phyloP scores from a whole-genome alignment of 306 rosid genomes.

The Trifolium pratense region DNA sequence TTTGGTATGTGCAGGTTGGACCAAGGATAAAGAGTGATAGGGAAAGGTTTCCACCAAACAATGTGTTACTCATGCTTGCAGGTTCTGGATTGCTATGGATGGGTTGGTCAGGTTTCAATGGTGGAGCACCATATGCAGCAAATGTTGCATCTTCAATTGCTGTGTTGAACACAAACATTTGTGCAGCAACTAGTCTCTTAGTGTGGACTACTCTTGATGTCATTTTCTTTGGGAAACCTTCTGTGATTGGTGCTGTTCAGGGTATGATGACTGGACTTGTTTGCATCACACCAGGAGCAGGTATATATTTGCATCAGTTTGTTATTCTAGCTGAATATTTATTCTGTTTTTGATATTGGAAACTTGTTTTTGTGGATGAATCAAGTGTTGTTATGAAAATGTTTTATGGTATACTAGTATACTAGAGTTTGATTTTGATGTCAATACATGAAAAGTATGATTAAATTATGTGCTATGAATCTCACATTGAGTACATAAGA shows the following conservation, averaged over 20 bases:
- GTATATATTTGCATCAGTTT: slow-evolving; percentile 39
- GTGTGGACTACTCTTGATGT: slow-evolving; percentile 86
- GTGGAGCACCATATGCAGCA: slow-evolving; percentile 90
- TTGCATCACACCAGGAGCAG: slow-evolving; percentile 96
- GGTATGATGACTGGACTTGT: slow-evolving; percentile 99
- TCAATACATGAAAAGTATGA: background rate
- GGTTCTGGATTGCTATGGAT: slow-evolving; percentile 90
- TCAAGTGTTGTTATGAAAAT: background rate
- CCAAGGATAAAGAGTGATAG: slow-evolving; percentile 85
- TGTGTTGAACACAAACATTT: slow-evolving; percentile 76
- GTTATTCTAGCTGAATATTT: background rate
- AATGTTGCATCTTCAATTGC: slow-evolving; percentile 70
- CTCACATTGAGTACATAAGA: background rate
- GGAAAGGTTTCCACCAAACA: slow-evolving; percentile 93
- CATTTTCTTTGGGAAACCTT: slow-evolving; percentile 79
- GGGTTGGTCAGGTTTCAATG: slow-evolving; percentile 99
- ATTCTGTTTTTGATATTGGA: background rate
- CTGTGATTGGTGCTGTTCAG: slow-evolving; percentile 96
- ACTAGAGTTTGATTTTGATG: background rate
- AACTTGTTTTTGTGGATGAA: background rate
- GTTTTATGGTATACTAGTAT: background rate
- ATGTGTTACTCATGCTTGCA: slow-evolving; percentile 79
- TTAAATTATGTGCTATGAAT: background rate
- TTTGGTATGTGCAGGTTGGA: slow-evolving; percentile 87
- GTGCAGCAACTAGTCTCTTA: slow-evolving; percentile 87